phyloP scores from a whole-genome alignment of 257 asterid genomes.

The Salvia hispanica region DNA sequence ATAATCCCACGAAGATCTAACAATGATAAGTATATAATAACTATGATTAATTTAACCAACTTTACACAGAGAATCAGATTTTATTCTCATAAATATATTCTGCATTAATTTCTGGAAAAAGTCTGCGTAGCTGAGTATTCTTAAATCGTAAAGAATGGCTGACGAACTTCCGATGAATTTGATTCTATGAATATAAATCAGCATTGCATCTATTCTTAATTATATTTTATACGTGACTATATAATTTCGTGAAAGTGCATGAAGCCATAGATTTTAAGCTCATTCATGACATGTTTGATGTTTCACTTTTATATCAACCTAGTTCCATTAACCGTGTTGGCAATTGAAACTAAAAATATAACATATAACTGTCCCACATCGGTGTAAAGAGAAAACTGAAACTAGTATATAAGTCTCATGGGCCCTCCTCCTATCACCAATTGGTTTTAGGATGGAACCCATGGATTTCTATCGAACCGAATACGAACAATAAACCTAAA shows the following conservation, averaged over 20 bases:
- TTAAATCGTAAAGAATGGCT: slow-evolving; percentile 32
- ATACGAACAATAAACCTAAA: too few species aligned
- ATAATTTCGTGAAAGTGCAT: background rate
- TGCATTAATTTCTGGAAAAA: slow-evolving; percentile 7
- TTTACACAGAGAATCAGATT: slow-evolving; percentile 19
- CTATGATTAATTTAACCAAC: background rate
- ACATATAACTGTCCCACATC: too few species aligned
- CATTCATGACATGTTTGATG: too few species aligned
- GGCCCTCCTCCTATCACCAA: too few species aligned
- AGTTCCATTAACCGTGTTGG: too few species aligned
- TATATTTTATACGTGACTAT: slow-evolving; percentile 18
- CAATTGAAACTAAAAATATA: too few species aligned
- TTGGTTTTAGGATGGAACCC: too few species aligned
- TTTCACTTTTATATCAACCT: too few species aligned
- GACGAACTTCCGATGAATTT: slow-evolving; percentile 27
- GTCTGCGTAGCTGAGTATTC: slow-evolving; percentile 21
- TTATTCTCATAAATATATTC: slow-evolving; percentile 13
- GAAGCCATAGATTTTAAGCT: too few species aligned
- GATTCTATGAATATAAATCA: slow-evolving; percentile 29
- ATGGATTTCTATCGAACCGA: too few species aligned
- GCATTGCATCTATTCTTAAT: slow-evolving; percentile 10
- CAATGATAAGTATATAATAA: slow-evolving; percentile 4
- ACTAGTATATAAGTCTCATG: too few species aligned
- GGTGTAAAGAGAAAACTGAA: too few species aligned
- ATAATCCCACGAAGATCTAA: background rate